phyloP scores from a whole-genome alignment of 169 alveolate genomes.

The Plasmodium fragile region DNA sequence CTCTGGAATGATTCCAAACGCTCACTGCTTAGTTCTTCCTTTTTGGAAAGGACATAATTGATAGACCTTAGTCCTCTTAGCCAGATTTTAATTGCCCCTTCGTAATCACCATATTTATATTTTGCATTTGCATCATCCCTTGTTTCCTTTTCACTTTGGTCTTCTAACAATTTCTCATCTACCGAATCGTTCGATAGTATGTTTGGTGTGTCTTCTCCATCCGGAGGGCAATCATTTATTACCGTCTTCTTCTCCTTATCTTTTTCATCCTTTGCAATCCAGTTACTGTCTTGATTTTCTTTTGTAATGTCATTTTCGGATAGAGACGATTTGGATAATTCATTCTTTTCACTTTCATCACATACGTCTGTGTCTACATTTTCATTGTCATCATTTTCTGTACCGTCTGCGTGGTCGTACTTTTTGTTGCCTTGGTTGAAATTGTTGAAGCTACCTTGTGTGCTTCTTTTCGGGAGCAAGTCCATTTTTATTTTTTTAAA shows the following conservation, averaged over 20 bases:
- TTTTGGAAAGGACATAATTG: slow-evolving; percentile 66
- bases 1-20: slow-evolving; percentile 23
- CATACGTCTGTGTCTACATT: not conserved
- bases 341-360: slow-evolving; percentile 8
- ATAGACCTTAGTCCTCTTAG: slow-evolving; percentile 57
- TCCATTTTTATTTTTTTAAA: slow-evolving; percentile 4
- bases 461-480: not conserved
- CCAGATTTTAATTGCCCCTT: slow-evolving; percentile 67
- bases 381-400: not conserved
- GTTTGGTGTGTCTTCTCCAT: not conserved
- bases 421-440: not conserved
- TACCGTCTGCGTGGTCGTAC: not conserved
- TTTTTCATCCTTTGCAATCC: not conserved
- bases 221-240: not conserved
- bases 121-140: slow-evolving; percentile 76
- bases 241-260: not conserved
- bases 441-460: not conserved
- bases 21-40: slow-evolving; percentile 51
- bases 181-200: not conserved
- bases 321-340: not conserved
- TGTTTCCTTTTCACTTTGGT: slow-evolving; percentile 54
- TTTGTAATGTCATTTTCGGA: not conserved
- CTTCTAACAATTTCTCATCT: slow-evolving; percentile 9
- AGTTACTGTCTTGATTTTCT: not conserved
- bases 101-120: slow-evolving; percentile 60